Evolutionary conservation across 2,329 filamentous ascomycete genomes (phyloP).

Genomic region (Aspergillus pseudoterreus): DNA sequence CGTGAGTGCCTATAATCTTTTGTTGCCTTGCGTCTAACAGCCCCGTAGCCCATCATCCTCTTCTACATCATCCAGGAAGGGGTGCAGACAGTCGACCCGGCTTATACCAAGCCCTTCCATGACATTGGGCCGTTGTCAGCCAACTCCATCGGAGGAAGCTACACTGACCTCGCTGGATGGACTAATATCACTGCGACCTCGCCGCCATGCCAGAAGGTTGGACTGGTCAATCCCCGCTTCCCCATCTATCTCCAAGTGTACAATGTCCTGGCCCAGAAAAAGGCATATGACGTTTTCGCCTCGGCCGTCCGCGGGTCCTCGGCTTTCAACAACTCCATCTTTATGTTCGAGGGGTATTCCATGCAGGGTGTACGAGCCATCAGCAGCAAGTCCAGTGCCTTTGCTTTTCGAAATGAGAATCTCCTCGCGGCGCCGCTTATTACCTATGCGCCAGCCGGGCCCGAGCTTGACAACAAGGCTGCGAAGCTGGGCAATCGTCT

Average conservation of each 20-base stretch:
- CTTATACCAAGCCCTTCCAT: constrained; percentile 44
- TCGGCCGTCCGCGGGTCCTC: constrained; percentile 28
- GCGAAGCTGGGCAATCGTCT: constrained; percentile 26
- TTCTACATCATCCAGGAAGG: constrained; percentile 32
- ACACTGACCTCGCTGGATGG: constrained; percentile 46
- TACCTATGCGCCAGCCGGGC: constrained; percentile 23
- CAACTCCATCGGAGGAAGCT: constrained; percentile 37
- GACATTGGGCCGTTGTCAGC: constrained; percentile 38
- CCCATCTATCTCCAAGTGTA: constrained; percentile 44
- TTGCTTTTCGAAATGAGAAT: constrained; percentile 45
- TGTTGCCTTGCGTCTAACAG: not conserved
- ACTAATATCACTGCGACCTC: constrained; percentile 37
- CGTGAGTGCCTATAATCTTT: constrained; percentile 7
- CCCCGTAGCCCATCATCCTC: constrained; percentile 23
- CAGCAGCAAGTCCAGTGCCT: constrained; percentile 39
- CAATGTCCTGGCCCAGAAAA: constrained; percentile 34
- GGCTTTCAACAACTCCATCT: constrained; percentile 40
- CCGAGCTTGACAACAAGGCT: constrained; percentile 21
- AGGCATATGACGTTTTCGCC: constrained; percentile 38
- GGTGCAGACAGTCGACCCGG: constrained; percentile 37
- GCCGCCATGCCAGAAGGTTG: constrained; percentile 42
- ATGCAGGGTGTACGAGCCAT: constrained; percentile 42
- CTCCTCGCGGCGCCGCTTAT: constrained; percentile 36
- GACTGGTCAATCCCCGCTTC: constrained; percentile 41
- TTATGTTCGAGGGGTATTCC: constrained; percentile 58